Percentiles rank a stretch among this genome's conserved stretches.
phyloP scores from a whole-genome alignment of 2,329 filamentous ascomycete genomes.

The Trichoderma endophyticum region DNA sequence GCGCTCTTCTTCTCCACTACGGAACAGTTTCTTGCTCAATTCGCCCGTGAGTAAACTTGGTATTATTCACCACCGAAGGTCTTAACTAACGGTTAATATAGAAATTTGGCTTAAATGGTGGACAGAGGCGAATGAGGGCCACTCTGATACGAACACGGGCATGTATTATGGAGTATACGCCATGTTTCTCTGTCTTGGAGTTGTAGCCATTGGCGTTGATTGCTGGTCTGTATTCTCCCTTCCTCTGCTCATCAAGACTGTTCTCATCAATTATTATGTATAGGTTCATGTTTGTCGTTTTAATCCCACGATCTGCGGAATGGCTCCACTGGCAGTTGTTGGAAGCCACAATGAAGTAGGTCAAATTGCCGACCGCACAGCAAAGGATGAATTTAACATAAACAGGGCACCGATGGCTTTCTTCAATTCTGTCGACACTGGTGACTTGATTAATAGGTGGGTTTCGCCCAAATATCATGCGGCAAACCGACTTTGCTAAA shows the following conservation, averaged over 20 bases:
- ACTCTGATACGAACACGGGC: slow-evolving; percentile 22
- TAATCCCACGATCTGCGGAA: slow-evolving; percentile 21
- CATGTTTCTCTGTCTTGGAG: slow-evolving; percentile 19
- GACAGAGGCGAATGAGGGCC: slow-evolving; percentile 23
- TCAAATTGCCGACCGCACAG: neutral
- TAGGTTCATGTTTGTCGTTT: neutral
- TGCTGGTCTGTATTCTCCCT: slow-evolving; percentile 17
- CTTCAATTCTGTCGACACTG: slow-evolving; percentile 36
- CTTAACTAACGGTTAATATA: neutral
- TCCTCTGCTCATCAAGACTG: too few species aligned
- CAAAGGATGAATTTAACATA: slow-evolving; percentile 19
- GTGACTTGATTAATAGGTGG: slow-evolving; percentile 32
- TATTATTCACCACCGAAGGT: neutral
- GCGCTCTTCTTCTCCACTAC: neutral
- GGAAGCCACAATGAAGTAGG: slow-evolving; percentile 30
- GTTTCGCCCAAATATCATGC: neutral
- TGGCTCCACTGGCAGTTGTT: slow-evolving; percentile 27
- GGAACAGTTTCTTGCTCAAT: neutral
- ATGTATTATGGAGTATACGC: slow-evolving; percentile 26
- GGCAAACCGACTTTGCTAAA: neutral
- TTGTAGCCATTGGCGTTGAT: slow-evolving; percentile 20
- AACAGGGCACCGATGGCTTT: slow-evolving; percentile 29
- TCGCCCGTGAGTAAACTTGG: neutral
- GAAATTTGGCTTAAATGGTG: slow-evolving; percentile 28
- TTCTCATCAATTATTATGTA: neutral